Evolutionary conservation across 164 flowering plant species (phyloP).

Genomic region (Vitis riparia): DNA sequence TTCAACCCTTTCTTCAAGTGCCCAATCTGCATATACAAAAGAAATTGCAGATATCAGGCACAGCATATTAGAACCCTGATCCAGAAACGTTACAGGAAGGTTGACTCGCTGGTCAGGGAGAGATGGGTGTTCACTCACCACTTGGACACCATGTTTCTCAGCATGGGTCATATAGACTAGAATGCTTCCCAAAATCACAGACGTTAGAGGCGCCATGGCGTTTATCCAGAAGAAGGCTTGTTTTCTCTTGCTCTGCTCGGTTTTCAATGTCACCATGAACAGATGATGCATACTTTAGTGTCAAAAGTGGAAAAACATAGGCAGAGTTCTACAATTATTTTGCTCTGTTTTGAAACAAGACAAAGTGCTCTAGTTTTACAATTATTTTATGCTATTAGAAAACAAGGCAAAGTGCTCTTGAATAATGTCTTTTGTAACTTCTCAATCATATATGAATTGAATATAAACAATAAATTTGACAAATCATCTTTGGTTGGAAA

Average conservation of each 20-base stretch:
- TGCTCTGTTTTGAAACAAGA: not conserved
- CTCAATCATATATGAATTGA: no score
- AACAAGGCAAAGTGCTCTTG: not conserved
- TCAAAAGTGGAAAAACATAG: no score
- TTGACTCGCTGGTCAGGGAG: not conserved
- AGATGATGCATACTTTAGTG: no score
- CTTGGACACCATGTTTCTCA: conserved; percentile 66
- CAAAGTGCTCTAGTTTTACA: no score
- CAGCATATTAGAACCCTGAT: no score
- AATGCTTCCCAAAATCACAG: conserved; percentile 52
- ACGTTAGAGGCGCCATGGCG: conserved; percentile 59
- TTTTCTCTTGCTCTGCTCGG: conserved; percentile 47
- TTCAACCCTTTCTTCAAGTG: conserved; percentile 78
- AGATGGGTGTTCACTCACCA: conserved; percentile 32
- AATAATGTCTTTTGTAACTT: no score
- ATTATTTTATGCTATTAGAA: no score
- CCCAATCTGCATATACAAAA: conserved; percentile 59
- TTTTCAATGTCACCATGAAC: no score
- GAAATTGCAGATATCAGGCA: no score
- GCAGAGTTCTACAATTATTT: no score
- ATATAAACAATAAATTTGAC: no score
- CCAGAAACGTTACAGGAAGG: not conserved
- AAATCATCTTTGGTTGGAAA: no score
- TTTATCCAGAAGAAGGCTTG: conserved; percentile 54
- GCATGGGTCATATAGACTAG: conserved; percentile 61